phyloP scores from a whole-genome alignment of 2,329 filamentous ascomycete species.

The Magnaporthiopsis poae region DNA sequence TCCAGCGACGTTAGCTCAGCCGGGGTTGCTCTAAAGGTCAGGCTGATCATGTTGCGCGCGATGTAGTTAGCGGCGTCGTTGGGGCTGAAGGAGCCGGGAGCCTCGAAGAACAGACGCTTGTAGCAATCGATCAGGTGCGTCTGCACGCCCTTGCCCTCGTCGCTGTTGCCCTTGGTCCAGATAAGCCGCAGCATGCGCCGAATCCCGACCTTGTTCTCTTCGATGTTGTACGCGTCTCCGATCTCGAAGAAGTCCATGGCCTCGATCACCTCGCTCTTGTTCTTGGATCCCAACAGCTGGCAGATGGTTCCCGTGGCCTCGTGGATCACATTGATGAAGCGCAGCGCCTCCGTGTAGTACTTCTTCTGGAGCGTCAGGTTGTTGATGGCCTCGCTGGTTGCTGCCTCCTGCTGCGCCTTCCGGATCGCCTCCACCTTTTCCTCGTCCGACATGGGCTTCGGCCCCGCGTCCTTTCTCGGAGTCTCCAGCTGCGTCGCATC shows the following conservation, averaged over 20 bases:
- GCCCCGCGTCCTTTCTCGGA: slow-evolving; percentile 41
- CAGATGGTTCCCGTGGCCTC: slow-evolving; percentile 70
- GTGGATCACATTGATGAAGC: slow-evolving; percentile 86
- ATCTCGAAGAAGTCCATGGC: slow-evolving; percentile 98
- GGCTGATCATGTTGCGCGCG: slow-evolving; percentile 95
- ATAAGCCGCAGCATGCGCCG: slow-evolving; percentile 91
- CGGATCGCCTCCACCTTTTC: slow-evolving; percentile 62
- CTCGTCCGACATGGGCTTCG: slow-evolving; percentile 61
- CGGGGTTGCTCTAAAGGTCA: slow-evolving; percentile 89
- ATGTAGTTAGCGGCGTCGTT: slow-evolving; percentile 94
- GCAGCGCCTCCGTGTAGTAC: slow-evolving; percentile 86
- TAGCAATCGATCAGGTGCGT: slow-evolving; percentile 95
- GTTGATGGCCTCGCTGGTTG: slow-evolving; percentile 77
- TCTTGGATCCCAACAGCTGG: slow-evolving; percentile 82
- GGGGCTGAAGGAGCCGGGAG: slow-evolving; percentile 73
- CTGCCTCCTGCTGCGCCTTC: slow-evolving; percentile 77
- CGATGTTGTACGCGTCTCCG: slow-evolving; percentile 89
- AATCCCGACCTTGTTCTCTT: slow-evolving; percentile 85
- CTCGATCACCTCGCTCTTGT: slow-evolving; percentile 97
- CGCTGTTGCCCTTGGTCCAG: slow-evolving; percentile 98
- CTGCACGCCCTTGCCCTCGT: slow-evolving; percentile 96
- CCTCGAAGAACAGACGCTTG: slow-evolving; percentile 89
- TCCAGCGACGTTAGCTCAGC: slow-evolving; percentile 92
- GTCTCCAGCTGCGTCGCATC: slow-evolving; percentile 77
- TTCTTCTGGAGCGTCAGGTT: slow-evolving; percentile 79